Conservation (phyloP, 306 rosid species). For the Rosa lucieae region DNA sequence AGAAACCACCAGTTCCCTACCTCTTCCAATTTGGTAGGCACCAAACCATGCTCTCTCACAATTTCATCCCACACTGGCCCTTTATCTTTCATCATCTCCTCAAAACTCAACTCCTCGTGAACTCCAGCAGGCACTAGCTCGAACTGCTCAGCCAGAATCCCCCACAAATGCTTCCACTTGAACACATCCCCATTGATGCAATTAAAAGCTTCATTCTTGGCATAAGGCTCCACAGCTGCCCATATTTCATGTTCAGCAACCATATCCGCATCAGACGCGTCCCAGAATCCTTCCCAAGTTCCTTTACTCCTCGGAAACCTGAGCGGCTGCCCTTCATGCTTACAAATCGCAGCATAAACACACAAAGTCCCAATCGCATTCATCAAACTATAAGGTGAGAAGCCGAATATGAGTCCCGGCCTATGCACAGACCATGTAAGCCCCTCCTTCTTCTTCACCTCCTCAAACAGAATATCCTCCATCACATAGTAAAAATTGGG, state of each 20-base stretch:
- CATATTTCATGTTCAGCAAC: slow-evolving; percentile 65
- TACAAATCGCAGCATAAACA: slow-evolving; percentile 60
- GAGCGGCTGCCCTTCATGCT: slow-evolving; percentile 51
- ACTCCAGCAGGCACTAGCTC: slow-evolving; percentile 41
- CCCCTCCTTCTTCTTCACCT: slow-evolving; percentile 48
- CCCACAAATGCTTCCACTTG: slow-evolving; percentile 67
- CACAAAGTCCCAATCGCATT: slow-evolving; percentile 40
- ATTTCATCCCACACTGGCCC: slow-evolving; percentile 64
- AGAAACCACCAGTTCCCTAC: slow-evolving; percentile 53
- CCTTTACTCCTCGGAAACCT: slow-evolving; percentile 42
- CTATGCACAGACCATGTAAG: slow-evolving; percentile 60
- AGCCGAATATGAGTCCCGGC: slow-evolving; percentile 46
- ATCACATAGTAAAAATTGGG: slow-evolving; percentile 48
- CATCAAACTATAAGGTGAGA: slow-evolving; percentile 58
- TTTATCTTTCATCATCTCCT: slow-evolving; percentile 49
- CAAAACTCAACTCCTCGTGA: slow-evolving; percentile 32
- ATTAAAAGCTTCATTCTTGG: slow-evolving; percentile 54
- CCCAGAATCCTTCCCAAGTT: slow-evolving; percentile 41
- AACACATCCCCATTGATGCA: slow-evolving; percentile 59
- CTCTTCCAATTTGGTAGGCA: slow-evolving; percentile 42
- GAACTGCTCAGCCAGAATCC: slow-evolving; percentile 54
- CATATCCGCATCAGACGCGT: slow-evolving; percentile 56
- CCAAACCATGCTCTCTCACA: slow-evolving; percentile 44
- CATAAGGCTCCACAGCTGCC: slow-evolving; percentile 65
- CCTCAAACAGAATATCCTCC: slow-evolving; percentile 54